Base-by-base conservation (phyloP, 2,329 filamentous ascomycete genomes). In the Aspergillus neotritici region DNA sequence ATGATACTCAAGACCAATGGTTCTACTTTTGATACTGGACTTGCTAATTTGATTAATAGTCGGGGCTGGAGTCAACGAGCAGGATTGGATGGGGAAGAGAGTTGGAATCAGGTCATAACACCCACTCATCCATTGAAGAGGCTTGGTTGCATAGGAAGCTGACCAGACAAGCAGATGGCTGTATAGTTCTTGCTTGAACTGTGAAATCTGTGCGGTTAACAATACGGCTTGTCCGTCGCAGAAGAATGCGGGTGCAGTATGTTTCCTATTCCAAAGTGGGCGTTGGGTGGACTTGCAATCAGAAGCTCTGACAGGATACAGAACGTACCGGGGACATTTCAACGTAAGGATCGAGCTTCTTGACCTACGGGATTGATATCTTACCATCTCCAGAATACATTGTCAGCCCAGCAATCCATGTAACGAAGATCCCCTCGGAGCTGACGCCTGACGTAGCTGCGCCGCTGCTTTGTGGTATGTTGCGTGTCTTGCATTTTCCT, bases 291-390 rank as follows among this genome's bases (percentile, higher is more conserved):
- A 13, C 31, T 17, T 6, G 13, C 25, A n/a, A 36, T 32, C 21
- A 17, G 33, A 16, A 16, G 7, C 17, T 31, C 44, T 51, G 11
- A 49, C 21, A 30, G 8, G 4, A 4, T 10, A 10, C 38, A 66
- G 57, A 67, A 67, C 52, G 61, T 64, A 4, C 59, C 61, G 4
- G 65, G 64, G 1, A 67, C 65, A 4, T 66, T 68, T 41, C 64
- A 66, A 33, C 63, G 62, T 63, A 38, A 44, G 56, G 7, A 25
- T 25, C 37, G 2, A 30, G 5, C 5, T n/a, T 5, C 16, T 33
- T 2, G 1, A 8, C 13, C 12, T 40, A 4, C 11, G 29, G 4
- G 13, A 14, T 8, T 21, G 21, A 25, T 15, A 37, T 11, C 8
- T 13, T 35, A 43, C 37, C 3, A 4, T 9, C 12, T 29, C 0